Percentiles rank a stretch among this genome's conserved stretches.
phyloP scores from a whole-genome alignment of 805 yeast genomes.

The Diddensiella caesifluorescens region DNA sequence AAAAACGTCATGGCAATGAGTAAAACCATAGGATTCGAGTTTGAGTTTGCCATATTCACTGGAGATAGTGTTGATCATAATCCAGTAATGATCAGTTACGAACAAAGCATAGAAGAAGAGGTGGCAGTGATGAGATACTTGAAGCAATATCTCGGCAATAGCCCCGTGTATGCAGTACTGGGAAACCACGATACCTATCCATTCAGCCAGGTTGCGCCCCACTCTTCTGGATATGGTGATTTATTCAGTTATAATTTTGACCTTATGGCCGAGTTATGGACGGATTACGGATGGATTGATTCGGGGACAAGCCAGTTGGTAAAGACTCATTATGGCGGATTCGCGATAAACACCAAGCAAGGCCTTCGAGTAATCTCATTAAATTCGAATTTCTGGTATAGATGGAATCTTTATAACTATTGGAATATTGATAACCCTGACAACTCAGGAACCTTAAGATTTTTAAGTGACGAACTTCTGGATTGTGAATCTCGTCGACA shows the following conservation, averaged over 20 bases:
- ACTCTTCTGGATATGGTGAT: constrained; percentile 39
- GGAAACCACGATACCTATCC: constrained; percentile 76
- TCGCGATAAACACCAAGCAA: constrained; percentile 46
- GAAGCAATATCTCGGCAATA: constrained; percentile 44
- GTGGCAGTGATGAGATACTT: constrained; percentile 45
- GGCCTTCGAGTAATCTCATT: constrained; percentile 58
- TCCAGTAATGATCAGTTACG: constrained; percentile 41
- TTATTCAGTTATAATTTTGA: constrained; percentile 45
- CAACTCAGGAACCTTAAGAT: constrained; percentile 57
- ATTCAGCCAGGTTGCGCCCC: constrained; percentile 61
- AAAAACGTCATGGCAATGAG: constrained; percentile 37
- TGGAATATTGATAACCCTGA: constrained; percentile 49
- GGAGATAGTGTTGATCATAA: constrained; percentile 73
- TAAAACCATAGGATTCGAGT: constrained; percentile 22
- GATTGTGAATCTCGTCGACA: constrained; percentile 53
- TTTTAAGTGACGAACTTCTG: constrained; percentile 55
- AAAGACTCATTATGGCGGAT: constrained; percentile 55
- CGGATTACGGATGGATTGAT: constrained; percentile 43
- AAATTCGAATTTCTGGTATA: constrained; percentile 65
- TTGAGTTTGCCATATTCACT: constrained; percentile 62
- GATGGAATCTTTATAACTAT: constrained; percentile 54
- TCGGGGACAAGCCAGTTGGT: constrained; percentile 33
- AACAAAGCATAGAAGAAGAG: constrained; percentile 52
- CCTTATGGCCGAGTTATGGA: constrained; percentile 45
- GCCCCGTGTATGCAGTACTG: constrained; percentile 56